Evolutionary conservation across 495 filamentous ascomycete genomes (phyloP), one percentile per base, ranked within the genome.

Genomic region (Penicillium silybi): DNA sequence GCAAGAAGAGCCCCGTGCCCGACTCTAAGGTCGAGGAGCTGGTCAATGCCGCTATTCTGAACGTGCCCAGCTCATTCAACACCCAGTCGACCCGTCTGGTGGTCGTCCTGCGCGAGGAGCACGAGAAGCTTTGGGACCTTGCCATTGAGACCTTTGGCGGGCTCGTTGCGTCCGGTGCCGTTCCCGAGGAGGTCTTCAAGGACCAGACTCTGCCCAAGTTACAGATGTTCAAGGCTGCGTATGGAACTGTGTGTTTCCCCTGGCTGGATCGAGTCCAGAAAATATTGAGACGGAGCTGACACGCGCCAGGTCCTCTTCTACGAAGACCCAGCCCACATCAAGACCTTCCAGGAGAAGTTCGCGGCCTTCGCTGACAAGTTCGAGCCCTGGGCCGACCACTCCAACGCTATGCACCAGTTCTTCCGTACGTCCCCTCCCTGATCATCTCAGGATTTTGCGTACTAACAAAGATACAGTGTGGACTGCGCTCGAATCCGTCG

Each of bases 331-430:
- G 54, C 65, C 15, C 67, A 68, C 35, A 66, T 78, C 57, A 52
- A 73, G 49, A 61, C 63, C 8, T 69, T 73, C 45, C 54, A 66
- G 48, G 74, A 77, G 54, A 76, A 77, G 46, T 75, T 75, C 57
- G 50, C 69, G 13, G 47, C 58, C 9, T 79, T 69, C 57, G 65
- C 66, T 34, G 69, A 74, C 37, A 68, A 75, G 22, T 79, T 79
- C 56, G 60, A 65, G 42, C 59, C 67, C 23, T 81, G 77, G 76
- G 73, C 75, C 15, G 70, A 80, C 15, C 78, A 81, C 46, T 66
- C 71, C 43, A 77, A 74, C 58, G 79, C 76, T 51, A 81, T 81
- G 77, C 73, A 79, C 49, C 79, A 82, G 61, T 80, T 75, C 48
- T 67, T 73, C 63, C 61, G 73, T 76, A 69, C 9, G 72, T 66